Conservation (phyloP, 2,329 filamentous ascomycete species). For the Aspergillus pseudoglaucus region DNA sequence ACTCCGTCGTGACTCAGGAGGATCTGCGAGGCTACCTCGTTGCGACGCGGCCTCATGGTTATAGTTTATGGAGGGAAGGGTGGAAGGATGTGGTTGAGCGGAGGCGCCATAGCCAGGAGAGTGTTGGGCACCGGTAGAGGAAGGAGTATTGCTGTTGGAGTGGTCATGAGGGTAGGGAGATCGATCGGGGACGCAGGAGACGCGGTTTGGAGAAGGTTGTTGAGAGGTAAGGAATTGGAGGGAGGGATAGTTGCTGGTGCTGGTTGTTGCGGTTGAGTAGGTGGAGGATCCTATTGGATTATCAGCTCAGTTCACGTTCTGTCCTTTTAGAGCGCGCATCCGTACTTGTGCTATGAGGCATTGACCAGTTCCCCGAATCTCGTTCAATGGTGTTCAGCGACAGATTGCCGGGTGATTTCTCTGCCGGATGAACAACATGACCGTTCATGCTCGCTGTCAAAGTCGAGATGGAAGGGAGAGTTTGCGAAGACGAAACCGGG, state of each 20-base stretch:
- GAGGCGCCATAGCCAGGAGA: constrained; percentile 33
- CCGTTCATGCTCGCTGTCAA: constrained; percentile 39
- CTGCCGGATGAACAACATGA: constrained; percentile 21
- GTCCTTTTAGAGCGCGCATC: no score
- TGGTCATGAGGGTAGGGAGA: constrained; percentile 38
- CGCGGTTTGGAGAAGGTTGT: constrained; percentile 40
- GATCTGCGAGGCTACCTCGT: constrained; percentile 35
- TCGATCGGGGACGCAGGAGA: constrained; percentile 33
- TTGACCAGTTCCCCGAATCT: constrained; percentile 55
- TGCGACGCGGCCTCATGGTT: constrained; percentile 48
- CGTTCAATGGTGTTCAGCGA: constrained; percentile 44
- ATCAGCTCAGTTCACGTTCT: no score
- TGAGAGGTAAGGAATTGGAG: constrained; percentile 39
- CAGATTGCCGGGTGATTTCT: constrained; percentile 38
- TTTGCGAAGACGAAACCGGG: constrained; percentile 32
- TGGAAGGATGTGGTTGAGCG: constrained; percentile 31
- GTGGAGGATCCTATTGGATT: constrained; percentile 38
- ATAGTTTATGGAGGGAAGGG: constrained; percentile 54
- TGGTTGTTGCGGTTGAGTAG: constrained; percentile 43
- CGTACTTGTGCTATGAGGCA: constrained; percentile 52
- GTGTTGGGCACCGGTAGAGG: constrained; percentile 33
- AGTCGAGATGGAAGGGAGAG: constrained; percentile 43
- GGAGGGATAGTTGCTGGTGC: constrained; percentile 38
- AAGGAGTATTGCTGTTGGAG: constrained; percentile 26
- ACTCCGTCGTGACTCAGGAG: constrained; percentile 42